Percentiles rank a stretch among this genome's conserved stretches.
These are phyloP conservation scores for Epichloe gansuensis DNA, from an alignment of 2,329 filamentous ascomycete species.

Conservation along the genomic window DNA sequence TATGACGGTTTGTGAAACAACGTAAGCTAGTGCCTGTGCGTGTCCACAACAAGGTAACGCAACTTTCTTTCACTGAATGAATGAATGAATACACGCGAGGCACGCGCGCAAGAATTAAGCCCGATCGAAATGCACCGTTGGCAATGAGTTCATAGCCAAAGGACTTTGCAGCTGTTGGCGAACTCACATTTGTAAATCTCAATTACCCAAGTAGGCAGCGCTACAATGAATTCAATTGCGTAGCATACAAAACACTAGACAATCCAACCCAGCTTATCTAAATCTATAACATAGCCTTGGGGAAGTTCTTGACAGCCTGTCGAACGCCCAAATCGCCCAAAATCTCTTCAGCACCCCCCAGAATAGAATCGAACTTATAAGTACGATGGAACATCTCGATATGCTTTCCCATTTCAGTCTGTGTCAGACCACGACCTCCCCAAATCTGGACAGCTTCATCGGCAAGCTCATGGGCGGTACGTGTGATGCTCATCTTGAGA, in stretches of 20 bases:
- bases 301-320: constrained; percentile 74
- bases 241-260: background rate
- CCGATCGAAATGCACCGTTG: background rate
- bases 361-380: constrained; percentile 68
- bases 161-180: no score
- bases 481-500: constrained; percentile 66
- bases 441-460: constrained; percentile 80
- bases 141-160: background rate
- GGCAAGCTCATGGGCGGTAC: constrained; percentile 69
- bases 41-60: no score
- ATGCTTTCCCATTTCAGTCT: constrained; percentile 68
- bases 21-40: no score
- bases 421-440: constrained; percentile 67
- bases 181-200: background rate
- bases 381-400: constrained; percentile 77
- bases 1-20: no score
- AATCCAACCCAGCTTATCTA: background rate
- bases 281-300: constrained; percentile 63
- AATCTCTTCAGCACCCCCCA: constrained; percentile 76
- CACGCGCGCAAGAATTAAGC: no score
- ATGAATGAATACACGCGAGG: no score
- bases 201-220: background rate
- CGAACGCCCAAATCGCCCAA: constrained; percentile 68
- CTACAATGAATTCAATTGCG: background rate
- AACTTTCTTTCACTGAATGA: no score